Conservation (phyloP, 1,284 basidiomycete genomes). For the Peniophora sp. region DNA sequence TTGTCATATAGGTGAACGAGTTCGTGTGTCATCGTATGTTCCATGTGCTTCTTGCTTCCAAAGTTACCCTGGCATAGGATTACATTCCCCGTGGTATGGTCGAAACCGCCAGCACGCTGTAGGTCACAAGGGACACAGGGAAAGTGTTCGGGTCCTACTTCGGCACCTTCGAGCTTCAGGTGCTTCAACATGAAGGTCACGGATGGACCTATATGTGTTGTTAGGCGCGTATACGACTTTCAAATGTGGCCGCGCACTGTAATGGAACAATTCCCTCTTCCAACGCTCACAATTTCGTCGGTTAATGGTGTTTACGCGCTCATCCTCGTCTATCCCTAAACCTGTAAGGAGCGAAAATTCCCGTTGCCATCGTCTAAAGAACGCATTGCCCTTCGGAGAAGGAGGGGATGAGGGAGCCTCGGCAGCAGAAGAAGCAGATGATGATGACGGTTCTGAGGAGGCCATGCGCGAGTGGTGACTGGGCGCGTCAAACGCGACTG, state of each 20-base stretch:
- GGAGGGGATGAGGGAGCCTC: not conserved
- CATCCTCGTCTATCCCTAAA: conserved; percentile 44
- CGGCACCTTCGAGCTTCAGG: conserved; percentile 64
- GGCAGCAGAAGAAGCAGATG: not conserved
- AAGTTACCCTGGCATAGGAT: conserved; percentile 81
- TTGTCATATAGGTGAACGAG: conserved; percentile 96
- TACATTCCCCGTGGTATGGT: conserved; percentile 66
- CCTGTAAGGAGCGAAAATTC: conserved; percentile 48
- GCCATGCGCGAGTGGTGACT: not conserved
- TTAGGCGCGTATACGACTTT: conserved; percentile 8
- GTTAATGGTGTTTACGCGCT: conserved; percentile 36
- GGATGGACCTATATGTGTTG: conserved; percentile 55
- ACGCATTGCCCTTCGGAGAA: conserved; percentile 13
- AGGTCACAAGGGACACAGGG: conserved; percentile 78
- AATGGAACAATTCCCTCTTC: conserved; percentile 47
- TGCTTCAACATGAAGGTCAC: conserved; percentile 88
- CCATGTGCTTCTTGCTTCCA: conserved; percentile 80
- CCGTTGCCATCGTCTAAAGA: conserved; percentile 48
- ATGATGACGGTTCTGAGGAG: not conserved
- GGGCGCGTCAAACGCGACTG: no score
- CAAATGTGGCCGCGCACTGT: conserved; percentile 30
- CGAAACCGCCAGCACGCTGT: conserved; percentile 77
- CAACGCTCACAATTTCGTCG: conserved; percentile 46
- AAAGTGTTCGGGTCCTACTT: conserved; percentile 61
- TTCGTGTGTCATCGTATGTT: conserved; percentile 90